These are phyloP conservation scores for Candida sp. DNA, from an alignment of 1,139 yeast species.

Conservation along the genomic window DNA sequence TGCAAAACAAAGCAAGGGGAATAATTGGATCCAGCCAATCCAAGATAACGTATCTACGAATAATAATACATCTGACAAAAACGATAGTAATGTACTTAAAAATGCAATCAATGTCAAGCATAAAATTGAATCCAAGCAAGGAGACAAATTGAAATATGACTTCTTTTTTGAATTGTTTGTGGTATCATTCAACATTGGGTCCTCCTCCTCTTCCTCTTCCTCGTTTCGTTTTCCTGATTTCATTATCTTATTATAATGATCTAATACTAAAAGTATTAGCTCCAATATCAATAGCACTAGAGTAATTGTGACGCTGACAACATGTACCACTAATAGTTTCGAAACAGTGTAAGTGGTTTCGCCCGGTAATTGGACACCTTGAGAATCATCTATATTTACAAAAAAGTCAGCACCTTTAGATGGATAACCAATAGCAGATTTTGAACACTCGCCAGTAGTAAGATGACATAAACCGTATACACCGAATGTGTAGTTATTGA, in stretches of 20 bases:
- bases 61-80: slow-evolving; percentile 38
- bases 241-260: slow-evolving; percentile 8
- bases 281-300: slow-evolving; percentile 17
- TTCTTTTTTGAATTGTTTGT: neutral
- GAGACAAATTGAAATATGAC: slow-evolving; percentile 20
- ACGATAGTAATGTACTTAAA: slow-evolving; percentile 35
- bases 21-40: slow-evolving; percentile 43
- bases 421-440: slow-evolving; percentile 38
- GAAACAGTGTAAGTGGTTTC: slow-evolving; percentile 39
- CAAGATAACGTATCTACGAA: slow-evolving; percentile 39
- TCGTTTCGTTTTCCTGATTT: slow-evolving; percentile 5
- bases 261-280: neutral
- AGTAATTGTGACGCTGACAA: slow-evolving; percentile 38
- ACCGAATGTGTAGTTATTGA: slow-evolving; percentile 35
- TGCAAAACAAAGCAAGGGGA: slow-evolving; percentile 36
- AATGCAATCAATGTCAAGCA: slow-evolving; percentile 32
- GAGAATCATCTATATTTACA: slow-evolving; percentile 7
- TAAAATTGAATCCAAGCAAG: slow-evolving; percentile 31
- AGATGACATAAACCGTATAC: slow-evolving; percentile 44
- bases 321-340: slow-evolving; percentile 42
- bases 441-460: slow-evolving; percentile 23
- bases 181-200: neutral
- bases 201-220: neutral
- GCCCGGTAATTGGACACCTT: slow-evolving; percentile 36
- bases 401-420: slow-evolving; percentile 18